Percentiles rank a stretch among this genome's conserved stretches.
Conservation (phyloP, 1,284 basidiomycete genomes). For the Cutaneotrichosporon arboriforme region DNA sequence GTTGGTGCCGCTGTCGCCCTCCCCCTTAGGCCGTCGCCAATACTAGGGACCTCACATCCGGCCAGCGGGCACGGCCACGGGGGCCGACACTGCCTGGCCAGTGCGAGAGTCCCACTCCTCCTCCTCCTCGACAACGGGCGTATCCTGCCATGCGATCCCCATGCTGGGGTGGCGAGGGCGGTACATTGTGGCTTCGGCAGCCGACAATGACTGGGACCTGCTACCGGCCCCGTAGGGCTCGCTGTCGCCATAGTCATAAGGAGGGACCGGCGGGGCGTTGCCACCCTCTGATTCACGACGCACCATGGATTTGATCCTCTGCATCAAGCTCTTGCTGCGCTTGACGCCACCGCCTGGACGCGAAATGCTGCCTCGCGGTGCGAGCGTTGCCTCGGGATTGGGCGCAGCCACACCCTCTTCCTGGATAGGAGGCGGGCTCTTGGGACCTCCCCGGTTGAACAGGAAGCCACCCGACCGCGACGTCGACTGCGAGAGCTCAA, state of each 20-base stretch:
- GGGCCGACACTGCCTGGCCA: background rate
- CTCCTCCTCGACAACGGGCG: constrained; percentile 10
- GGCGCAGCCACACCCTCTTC: constrained; percentile 1
- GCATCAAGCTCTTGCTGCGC: constrained; percentile 49
- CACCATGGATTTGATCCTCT: constrained; percentile 50
- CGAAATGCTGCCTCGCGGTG: background rate
- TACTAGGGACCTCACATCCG: background rate
- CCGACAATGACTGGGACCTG: constrained; percentile 23
- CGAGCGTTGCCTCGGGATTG: too few species aligned
- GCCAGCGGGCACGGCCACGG: too few species aligned
- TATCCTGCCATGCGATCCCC: constrained; percentile 2
- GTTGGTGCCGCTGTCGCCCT: background rate
- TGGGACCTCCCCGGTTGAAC: constrained; percentile 18
- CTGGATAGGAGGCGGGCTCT: constrained; percentile 9
- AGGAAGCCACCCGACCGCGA: constrained; percentile 35
- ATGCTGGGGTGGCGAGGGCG: background rate
- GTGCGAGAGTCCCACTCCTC: background rate
- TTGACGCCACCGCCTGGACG: constrained; percentile 38
- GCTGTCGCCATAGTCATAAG: background rate
- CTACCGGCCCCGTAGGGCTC: constrained; percentile 7
- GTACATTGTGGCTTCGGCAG: constrained; percentile 4
- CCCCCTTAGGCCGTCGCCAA: too few species aligned
- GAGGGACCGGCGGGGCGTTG: too few species aligned
- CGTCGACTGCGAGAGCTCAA: background rate
- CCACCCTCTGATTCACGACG: constrained; percentile 23